Evolutionary conservation across 163 green algal species (phyloP).

Genomic region (Chlamydomonas reinhardtii): DNA sequence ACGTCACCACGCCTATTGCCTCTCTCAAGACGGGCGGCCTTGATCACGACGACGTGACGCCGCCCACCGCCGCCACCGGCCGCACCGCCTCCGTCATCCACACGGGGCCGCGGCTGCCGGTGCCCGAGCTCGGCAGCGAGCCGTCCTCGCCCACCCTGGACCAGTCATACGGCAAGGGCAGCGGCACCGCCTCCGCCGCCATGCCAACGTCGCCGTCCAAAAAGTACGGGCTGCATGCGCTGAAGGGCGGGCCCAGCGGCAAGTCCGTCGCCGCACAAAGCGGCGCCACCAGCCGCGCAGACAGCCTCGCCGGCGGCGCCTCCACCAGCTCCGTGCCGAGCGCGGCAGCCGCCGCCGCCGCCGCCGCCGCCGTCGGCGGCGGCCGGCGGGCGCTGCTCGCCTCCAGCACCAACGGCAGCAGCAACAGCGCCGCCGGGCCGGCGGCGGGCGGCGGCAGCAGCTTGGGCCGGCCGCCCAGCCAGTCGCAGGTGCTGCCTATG

Average conservation of each 20-base stretch:
- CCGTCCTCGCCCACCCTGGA: background rate
- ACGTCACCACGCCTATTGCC: conserved; percentile 16
- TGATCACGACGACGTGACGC: background rate
- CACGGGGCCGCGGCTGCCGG: background rate
- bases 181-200: background rate
- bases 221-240: too few relatives aligned
- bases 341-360: too few relatives aligned
- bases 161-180: background rate
- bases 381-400: background rate
- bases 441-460: too few relatives aligned
- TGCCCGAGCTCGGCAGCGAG: conserved; percentile 5
- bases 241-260: too few relatives aligned
- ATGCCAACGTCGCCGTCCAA: too few relatives aligned
- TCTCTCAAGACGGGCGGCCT: background rate
- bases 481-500: conserved; percentile 1
- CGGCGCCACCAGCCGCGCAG: background rate
- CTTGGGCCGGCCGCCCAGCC: background rate
- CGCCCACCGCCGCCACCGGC: background rate
- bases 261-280: background rate
- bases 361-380: background rate
- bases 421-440: background rate
- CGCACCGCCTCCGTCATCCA: conserved; percentile 14
- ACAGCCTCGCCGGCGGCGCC: background rate
- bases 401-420: too few relatives aligned
- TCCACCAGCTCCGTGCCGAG: too few relatives aligned